Percentiles rank a stretch among this genome's conserved stretches.
These are phyloP conservation scores for Pichia sp. DNA, from an alignment of 1,139 yeast species.

Conservation along the genomic window DNA sequence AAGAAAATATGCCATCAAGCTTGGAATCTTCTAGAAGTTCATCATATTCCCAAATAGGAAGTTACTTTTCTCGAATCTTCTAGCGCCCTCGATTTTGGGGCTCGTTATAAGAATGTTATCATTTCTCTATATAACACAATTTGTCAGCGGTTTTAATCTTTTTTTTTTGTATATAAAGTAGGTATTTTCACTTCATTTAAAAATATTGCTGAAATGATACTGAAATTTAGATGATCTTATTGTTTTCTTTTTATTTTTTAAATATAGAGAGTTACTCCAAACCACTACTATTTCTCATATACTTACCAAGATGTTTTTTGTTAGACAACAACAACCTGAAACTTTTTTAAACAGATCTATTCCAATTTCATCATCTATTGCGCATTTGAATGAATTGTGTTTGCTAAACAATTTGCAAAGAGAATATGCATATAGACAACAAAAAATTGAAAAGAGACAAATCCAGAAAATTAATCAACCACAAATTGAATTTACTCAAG, in stretches of 20 bases:
- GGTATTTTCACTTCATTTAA: too few relatives aligned
- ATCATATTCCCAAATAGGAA: not conserved
- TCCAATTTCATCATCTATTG: not conserved
- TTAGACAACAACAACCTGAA: constrained; percentile 1
- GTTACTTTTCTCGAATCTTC: constrained; percentile 5
- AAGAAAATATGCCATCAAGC: too few relatives aligned
- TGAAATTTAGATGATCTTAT: too few relatives aligned
- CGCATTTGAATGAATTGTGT: constrained; percentile 6
- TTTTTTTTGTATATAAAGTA: too few relatives aligned
- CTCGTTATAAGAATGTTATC: not conserved
- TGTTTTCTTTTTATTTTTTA: too few relatives aligned
- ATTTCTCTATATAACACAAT: not conserved
- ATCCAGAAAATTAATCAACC: constrained; percentile 14
- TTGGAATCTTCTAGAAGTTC: not conserved
- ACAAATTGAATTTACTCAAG: constrained; percentile 6
- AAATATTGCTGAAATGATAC: too few relatives aligned
- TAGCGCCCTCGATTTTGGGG: not conserved
- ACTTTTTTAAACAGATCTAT: not conserved
- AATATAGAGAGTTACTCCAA: not conserved
- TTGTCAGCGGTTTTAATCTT: not conserved
- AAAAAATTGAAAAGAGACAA: constrained; percentile 11
- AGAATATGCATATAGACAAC: constrained; percentile 10
- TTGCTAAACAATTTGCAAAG: constrained; percentile 10
- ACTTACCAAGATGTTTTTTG: constrained; percentile 1
- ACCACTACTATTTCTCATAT: not conserved